A percentile compares a stretch with the other conserved stretches of the same genome.
Conservation (phyloP, 2,329 filamentous ascomycete species). For the Sporothrix luriei region DNA sequence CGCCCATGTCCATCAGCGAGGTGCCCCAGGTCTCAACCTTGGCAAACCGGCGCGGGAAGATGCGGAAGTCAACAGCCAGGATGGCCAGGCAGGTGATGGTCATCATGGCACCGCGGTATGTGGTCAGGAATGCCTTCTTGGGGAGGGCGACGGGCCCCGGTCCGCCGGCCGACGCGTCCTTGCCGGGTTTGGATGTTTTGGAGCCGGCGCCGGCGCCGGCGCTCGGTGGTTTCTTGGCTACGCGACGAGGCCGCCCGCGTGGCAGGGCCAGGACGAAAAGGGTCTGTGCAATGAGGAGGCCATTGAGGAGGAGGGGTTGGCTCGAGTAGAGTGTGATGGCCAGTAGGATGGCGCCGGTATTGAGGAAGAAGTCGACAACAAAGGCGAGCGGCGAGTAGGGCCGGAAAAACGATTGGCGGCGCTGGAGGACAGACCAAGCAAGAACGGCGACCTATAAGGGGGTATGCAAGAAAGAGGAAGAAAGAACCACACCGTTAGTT, state of each 20-base stretch:
- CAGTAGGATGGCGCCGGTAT: conserved; percentile 78
- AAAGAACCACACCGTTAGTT: conserved; percentile 16
- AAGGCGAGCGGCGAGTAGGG: conserved; percentile 70
- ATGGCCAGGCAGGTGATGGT: conserved; percentile 87
- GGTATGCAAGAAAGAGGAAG: conserved; percentile 20
- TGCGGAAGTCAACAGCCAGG: conserved; percentile 90
- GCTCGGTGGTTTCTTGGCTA: conserved; percentile 50
- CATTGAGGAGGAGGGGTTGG: conserved; percentile 70
- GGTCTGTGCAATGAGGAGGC: conserved; percentile 73
- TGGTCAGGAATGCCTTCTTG: conserved; percentile 88
- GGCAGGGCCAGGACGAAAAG: conserved; percentile 62
- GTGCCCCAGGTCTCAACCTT: conserved; percentile 99
- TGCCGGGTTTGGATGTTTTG: conserved; percentile 26
- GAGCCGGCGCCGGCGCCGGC: conserved; percentile 36
- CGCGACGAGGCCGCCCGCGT: conserved; percentile 39
- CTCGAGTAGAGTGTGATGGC: conserved; percentile 83
- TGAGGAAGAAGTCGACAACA: conserved; percentile 82
- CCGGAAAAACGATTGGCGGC: conserved; percentile 79
- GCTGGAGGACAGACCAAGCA: conserved; percentile 87
- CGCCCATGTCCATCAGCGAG: conserved; percentile 97
- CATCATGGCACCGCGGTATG: conserved; percentile 90
- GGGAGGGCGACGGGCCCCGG: conserved; percentile 56
- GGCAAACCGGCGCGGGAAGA: conserved; percentile 92
- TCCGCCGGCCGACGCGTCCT: conserved; percentile 43
- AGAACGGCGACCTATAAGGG: conserved; percentile 69